A percentile compares a stretch with the other conserved stretches of the same genome.
phyloP scores from a whole-genome alignment of 148 eudicot genomes.

The Rhododendron williamsianum region DNA sequence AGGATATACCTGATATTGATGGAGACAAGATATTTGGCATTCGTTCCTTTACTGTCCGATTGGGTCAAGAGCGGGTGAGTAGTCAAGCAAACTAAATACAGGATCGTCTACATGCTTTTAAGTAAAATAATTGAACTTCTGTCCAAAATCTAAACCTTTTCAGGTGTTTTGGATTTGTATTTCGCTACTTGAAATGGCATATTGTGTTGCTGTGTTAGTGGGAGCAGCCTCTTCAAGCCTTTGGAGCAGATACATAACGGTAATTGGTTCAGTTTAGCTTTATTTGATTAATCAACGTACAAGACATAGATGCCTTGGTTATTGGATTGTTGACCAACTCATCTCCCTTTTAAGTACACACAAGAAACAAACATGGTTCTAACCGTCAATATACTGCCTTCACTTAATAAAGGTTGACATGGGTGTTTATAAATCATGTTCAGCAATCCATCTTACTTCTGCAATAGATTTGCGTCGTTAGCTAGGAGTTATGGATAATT shows the following conservation, averaged over 20 bases:
- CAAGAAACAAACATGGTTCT: neutral
- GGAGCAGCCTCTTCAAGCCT: constrained; percentile 68
- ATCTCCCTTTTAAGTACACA: neutral
- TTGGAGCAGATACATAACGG: constrained; percentile 88
- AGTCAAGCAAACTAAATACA: neutral
- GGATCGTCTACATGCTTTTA: constrained; percentile 10
- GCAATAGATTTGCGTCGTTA: neutral
- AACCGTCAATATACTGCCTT: neutral
- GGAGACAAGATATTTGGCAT: constrained; percentile 95
- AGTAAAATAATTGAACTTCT: neutral
- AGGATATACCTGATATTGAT: constrained; percentile 99
- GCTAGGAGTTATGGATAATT: neutral
- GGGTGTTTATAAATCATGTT: neutral
- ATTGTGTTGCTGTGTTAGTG: constrained; percentile 75
- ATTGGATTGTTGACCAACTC: neutral
- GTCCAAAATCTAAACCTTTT: constrained; percentile 11
- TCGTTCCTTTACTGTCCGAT: constrained; percentile 77
- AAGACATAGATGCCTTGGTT: neutral
- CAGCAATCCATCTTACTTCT: neutral
- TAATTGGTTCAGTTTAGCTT: constrained; percentile 19
- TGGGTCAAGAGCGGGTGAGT: constrained; percentile 93
- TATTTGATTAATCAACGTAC: neutral
- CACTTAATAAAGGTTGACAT: neutral
- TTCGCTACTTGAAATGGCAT: constrained; percentile 81
- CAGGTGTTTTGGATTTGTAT: constrained; percentile 99